Base-by-base conservation (phyloP, 495 filamentous ascomycete genomes). In the Lophium mytilinum region DNA sequence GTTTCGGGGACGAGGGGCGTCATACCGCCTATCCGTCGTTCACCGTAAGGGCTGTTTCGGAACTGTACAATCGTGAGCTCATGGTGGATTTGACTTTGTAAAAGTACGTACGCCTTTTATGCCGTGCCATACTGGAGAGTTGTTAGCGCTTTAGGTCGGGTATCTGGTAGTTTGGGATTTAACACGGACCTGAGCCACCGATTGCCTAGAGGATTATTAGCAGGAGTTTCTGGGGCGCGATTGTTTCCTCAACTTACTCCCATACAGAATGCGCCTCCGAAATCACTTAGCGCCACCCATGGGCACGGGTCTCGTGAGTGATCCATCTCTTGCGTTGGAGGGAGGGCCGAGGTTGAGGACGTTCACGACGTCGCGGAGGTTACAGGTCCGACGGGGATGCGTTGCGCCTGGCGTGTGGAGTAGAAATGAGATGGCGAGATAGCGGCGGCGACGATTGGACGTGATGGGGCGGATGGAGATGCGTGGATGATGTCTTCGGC, bases 201-300 rank as follows among this genome's bases (percentile, higher is more conserved):
- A 98, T 90, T 55, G 85, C 84, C 84, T 89, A 62, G 24, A n/a
- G 19, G 12, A 1, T 52, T 34, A 24, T 57, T 54, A 64, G 46
- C 60, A 61, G 55, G 50, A 41, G 30, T 30, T 30, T 6, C 24
- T 6, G 6, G 24, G 6, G 24, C 24, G 24, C 24, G 24, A 30
- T 30, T 30, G 24, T 30, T 30, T 30, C 24, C 24, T 35, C 51
- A 18, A 82, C 87, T 53, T 86, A 94, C 90, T 57, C 92, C 92
- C 92, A 98, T 98, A 66, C 82, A 85, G 69, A 98, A 97, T 50
- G 93, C 94, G 71, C 93, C 93, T 61, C 93, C 93, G 63, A 96
- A 96, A 71, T 98, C 93, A 71, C 87, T 95, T 57, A 97, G 80
- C 56, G 90, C 84, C 64, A 97, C 92, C 89, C 89, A 96, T 39